Percentiles rank a stretch among this genome's conserved stretches.
Conservation (phyloP, 768 basidiomycete genomes). For the Calocera cornea region DNA sequence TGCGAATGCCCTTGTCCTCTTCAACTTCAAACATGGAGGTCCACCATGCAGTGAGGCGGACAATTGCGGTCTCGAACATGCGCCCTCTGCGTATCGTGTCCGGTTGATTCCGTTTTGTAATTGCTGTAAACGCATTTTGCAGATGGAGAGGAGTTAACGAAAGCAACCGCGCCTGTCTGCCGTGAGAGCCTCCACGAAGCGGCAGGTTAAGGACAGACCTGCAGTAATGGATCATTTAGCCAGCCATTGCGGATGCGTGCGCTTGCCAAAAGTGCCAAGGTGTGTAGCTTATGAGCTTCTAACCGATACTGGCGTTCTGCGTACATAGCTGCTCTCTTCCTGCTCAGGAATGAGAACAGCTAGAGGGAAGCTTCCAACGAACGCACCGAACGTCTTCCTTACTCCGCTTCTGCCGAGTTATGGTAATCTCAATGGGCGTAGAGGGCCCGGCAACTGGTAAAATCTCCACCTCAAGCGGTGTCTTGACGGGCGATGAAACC, state of each 20-base stretch:
- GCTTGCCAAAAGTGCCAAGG: conserved; percentile 63
- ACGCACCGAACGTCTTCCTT: conserved; percentile 5
- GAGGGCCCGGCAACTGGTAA: background rate
- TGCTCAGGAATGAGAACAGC: conserved; percentile 36
- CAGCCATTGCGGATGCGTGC: conserved; percentile 65
- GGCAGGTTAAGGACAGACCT: conserved; percentile 37
- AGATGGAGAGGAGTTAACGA: conserved; percentile 71
- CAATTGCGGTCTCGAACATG: conserved; percentile 72
- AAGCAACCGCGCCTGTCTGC: conserved; percentile 66
- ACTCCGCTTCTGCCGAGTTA: conserved; percentile 27
- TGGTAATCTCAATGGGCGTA: conserved; percentile 49
- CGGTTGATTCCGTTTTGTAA: conserved; percentile 68
- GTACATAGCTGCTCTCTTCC: conserved; percentile 30
- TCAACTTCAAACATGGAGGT: conserved; percentile 47
- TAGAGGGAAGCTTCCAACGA: conserved; percentile 22
- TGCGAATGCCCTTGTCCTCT: conserved; percentile 42
- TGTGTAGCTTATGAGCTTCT: conserved; percentile 81
- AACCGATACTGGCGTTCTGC: conserved; percentile 63
- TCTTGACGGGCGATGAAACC: background rate
- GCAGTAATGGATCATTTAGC: conserved; percentile 69
- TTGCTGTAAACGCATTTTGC: conserved; percentile 67
- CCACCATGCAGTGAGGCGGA: conserved; percentile 78
- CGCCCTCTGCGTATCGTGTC: conserved; percentile 70
- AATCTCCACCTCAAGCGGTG: background rate
- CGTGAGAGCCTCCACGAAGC: background rate